Evolutionary conservation across 1,139 yeast genomes (phyloP).

Genomic region (Taphrina populina): DNA sequence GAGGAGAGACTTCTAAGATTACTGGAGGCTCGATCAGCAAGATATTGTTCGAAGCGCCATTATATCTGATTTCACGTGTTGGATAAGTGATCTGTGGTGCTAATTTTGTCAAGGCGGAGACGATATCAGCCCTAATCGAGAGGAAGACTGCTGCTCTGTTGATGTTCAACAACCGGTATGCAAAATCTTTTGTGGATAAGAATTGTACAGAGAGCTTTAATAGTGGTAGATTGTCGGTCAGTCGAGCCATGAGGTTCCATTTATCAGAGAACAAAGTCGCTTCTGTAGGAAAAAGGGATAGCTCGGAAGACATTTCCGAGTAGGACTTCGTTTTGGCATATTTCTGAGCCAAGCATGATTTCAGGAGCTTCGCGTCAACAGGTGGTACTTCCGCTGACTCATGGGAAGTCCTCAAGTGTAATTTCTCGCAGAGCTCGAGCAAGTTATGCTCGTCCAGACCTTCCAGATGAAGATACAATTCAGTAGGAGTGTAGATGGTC

Average conservation of each 20-base stretch:
- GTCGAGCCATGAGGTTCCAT: background rate
- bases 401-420: background rate
- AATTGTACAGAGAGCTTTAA: slow-evolving; percentile 43
- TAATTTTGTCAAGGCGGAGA: slow-evolving; percentile 41
- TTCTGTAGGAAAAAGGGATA: slow-evolving; percentile 9
- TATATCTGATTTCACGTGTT: slow-evolving; percentile 34
- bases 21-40: slow-evolving; percentile 40
- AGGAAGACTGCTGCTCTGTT: slow-evolving; percentile 40
- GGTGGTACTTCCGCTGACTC: slow-evolving; percentile 33
- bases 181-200: slow-evolving; percentile 47
- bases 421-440: background rate
- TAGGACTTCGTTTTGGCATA: slow-evolving; percentile 34
- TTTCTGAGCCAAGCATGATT: slow-evolving; percentile 39
- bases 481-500: slow-evolving; percentile 41
- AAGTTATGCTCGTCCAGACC: slow-evolving; percentile 41
- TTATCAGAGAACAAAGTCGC: background rate
- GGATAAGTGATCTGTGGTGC: slow-evolving; percentile 37
- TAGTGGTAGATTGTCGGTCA: slow-evolving; percentile 37
- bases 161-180: slow-evolving; percentile 43
- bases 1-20: slow-evolving; percentile 42
- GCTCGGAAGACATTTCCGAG: background rate
- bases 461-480: slow-evolving; percentile 42
- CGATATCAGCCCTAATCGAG: slow-evolving; percentile 43
- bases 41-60: slow-evolving; percentile 46
- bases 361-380: slow-evolving; percentile 34